Base-by-base conservation (phyloP, 2,329 filamentous ascomycete species). In the Neofusicoccum laricinum region DNA sequence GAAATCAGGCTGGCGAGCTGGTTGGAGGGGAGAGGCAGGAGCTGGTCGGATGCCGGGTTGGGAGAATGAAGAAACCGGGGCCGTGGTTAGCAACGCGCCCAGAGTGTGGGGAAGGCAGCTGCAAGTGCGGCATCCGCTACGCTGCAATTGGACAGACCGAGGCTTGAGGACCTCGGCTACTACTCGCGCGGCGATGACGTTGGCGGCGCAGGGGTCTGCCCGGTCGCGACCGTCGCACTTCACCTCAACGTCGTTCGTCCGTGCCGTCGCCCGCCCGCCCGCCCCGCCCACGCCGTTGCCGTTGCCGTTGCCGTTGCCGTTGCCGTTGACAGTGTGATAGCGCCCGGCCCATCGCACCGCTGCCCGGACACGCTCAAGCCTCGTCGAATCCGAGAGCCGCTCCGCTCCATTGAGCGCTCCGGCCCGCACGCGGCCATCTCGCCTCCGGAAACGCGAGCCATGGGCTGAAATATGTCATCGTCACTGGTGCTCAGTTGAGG, bases 91-190 rank as follows among this genome's bases (percentile, higher is more conserved):
- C 19, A n/a, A 11, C 11, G 25, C 30, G 55, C 40, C 41, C 10
- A 59, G 55, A 59, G 55, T 59, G 55, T 59, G 55, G 55, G 55
- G 55, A 58, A 58, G n/a, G 25, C 19, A 30, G 25, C 19, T 25
- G 15, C 8, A 8, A n/a, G 15, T 10, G 4, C 10, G 6, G 12
- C 6, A 12, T 12, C 17, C 55, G 41, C 55, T 46, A 59, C 4
- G 3, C 53, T 6, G 2, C 0, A 34, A 14, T 17, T 14, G 15
- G 53, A 14, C 25, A 32, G 14, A 10, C 53, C 40, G 53, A 58
- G 53, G 53, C 53, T 32, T n/a, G 17, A 45, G 15, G 55, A 59
- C 55, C 55, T 59, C 55, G 55, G 55, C 25, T 36, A 59, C 25
- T 30, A 30, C 25, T 30, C 25, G 7, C 7, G 25, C 25, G 25